Percentiles rank a stretch among this genome's conserved stretches.
phyloP scores from a whole-genome alignment of 768 basidiomycete species.

The Boletus sp. region DNA sequence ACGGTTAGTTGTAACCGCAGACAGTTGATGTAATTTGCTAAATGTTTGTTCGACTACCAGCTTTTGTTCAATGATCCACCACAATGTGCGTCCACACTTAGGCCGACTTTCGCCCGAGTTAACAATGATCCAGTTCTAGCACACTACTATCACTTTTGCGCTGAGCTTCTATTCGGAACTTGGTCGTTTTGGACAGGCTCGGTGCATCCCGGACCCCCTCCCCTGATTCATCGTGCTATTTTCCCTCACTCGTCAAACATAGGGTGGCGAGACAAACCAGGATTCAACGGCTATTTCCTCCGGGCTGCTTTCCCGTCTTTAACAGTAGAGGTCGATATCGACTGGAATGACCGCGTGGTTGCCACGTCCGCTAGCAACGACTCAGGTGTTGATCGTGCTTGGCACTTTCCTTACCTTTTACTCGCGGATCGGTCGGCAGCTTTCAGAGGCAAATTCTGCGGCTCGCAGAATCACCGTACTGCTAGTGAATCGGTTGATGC shows the following conservation, averaged over 20 bases:
- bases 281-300: slow-evolving; percentile 75
- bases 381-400: slow-evolving; percentile 45
- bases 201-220: slow-evolving; percentile 35
- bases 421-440: slow-evolving; percentile 76
- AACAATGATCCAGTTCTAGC: slow-evolving; percentile 46
- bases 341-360: slow-evolving; percentile 65
- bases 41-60: slow-evolving; percentile 27
- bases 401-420: slow-evolving; percentile 67
- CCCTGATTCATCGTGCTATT: slow-evolving; percentile 64
- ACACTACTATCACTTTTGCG: slow-evolving; percentile 87
- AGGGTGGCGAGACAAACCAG: slow-evolving; percentile 74
- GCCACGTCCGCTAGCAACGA: slow-evolving; percentile 21
- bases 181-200: slow-evolving; percentile 74
- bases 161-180: slow-evolving; percentile 72
- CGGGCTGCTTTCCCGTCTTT: slow-evolving; percentile 70
- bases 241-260: slow-evolving; percentile 58
- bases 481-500: slow-evolving; percentile 65
- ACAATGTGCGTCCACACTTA: slow-evolving; percentile 43
- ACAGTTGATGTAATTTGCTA: not conserved
- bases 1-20: slow-evolving; percentile 47
- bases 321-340: slow-evolving; percentile 61
- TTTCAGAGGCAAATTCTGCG: slow-evolving; percentile 62
- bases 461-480: slow-evolving; percentile 62
- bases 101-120: not conserved
- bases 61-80: slow-evolving; percentile 63